phyloP scores from a whole-genome alignment of 2,329 filamentous ascomycete genomes.

The Rhynchosporium graminicola region DNA sequence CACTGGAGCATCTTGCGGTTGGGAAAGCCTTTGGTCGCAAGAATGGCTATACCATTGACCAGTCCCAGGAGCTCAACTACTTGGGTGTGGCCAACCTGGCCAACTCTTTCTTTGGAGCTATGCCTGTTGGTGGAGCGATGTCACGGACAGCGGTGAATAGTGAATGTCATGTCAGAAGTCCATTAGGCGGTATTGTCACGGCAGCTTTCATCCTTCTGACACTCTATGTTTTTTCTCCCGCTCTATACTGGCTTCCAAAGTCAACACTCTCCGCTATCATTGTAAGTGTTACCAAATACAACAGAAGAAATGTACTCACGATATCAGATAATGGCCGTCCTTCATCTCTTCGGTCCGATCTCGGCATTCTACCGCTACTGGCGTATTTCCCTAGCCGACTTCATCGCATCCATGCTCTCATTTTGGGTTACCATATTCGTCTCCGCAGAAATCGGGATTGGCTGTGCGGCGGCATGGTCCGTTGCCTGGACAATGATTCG shows the following conservation, averaged over 20 bases:
- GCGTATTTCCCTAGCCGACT: constrained; percentile 62
- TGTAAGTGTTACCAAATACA: constrained; percentile 14
- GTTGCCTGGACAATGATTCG: constrained; percentile 22
- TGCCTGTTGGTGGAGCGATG: constrained; percentile 67
- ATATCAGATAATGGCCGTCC: constrained; percentile 58
- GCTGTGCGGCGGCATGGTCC: constrained; percentile 16
- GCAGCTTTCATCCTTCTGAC: constrained; percentile 62
- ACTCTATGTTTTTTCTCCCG: constrained; percentile 61
- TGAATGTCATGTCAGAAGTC: constrained; percentile 61
- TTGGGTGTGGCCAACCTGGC: constrained; percentile 63
- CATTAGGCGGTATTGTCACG: constrained; percentile 60
- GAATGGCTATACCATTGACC: constrained; percentile 63
- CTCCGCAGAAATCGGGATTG: constrained; percentile 57
- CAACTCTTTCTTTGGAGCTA: constrained; percentile 65
- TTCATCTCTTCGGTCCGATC: constrained; percentile 60
- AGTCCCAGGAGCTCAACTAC: constrained; percentile 66
- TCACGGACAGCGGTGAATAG: constrained; percentile 69
- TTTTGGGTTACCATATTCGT: constrained; percentile 67
- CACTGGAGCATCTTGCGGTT: constrained; percentile 64
- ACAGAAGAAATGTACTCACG: background rate
- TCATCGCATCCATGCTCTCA: constrained; percentile 62
- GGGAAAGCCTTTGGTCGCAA: constrained; percentile 62
- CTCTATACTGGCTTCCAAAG: constrained; percentile 68
- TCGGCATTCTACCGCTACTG: constrained; percentile 53
- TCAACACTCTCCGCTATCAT: constrained; percentile 66